Evolutionary conservation across 2,329 filamentous ascomycete genomes (phyloP).

Genomic region (Microcyclospora tardicrescens): DNA sequence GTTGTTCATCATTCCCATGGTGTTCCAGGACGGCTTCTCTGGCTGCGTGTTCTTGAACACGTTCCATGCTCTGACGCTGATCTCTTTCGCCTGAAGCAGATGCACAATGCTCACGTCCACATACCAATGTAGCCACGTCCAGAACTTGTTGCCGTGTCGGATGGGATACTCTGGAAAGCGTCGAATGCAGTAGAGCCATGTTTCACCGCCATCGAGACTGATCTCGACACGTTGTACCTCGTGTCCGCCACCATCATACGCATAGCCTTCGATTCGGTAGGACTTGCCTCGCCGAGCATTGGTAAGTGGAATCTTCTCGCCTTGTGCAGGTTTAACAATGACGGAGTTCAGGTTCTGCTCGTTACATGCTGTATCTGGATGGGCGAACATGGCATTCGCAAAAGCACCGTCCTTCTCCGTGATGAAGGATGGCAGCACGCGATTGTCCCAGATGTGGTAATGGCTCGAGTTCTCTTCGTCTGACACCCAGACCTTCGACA

Average conservation of each 20-base stretch:
- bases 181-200: slow-evolving; percentile 38
- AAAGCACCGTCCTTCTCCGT: slow-evolving; percentile 37
- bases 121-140: slow-evolving; percentile 43
- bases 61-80: slow-evolving; percentile 37
- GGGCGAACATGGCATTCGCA: slow-evolving; percentile 34
- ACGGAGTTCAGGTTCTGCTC: slow-evolving; percentile 39
- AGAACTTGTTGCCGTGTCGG: slow-evolving; percentile 41
- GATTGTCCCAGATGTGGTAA: slow-evolving; percentile 40
- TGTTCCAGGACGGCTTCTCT: slow-evolving; percentile 34
- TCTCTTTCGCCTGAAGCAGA: slow-evolving; percentile 30
- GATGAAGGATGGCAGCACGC: slow-evolving; percentile 36
- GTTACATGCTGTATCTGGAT: slow-evolving; percentile 36
- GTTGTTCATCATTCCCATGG: slow-evolving; percentile 45
- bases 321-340: slow-evolving; percentile 34
- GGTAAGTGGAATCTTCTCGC: slow-evolving; percentile 29
- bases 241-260: slow-evolving; percentile 39
- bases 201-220: slow-evolving; percentile 34
- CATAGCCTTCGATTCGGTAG: slow-evolving; percentile 36
- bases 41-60: slow-evolving; percentile 41
- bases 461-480: slow-evolving; percentile 30
- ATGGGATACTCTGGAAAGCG: slow-evolving; percentile 37
- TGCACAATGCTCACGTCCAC: slow-evolving; percentile 35
- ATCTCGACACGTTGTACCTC: slow-evolving; percentile 39
- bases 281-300: slow-evolving; percentile 27
- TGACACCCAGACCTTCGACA: slow-evolving; percentile 27